Evolutionary conservation across 129 eudicot genomes (phyloP).

Genomic region (Calendula officinalis): DNA sequence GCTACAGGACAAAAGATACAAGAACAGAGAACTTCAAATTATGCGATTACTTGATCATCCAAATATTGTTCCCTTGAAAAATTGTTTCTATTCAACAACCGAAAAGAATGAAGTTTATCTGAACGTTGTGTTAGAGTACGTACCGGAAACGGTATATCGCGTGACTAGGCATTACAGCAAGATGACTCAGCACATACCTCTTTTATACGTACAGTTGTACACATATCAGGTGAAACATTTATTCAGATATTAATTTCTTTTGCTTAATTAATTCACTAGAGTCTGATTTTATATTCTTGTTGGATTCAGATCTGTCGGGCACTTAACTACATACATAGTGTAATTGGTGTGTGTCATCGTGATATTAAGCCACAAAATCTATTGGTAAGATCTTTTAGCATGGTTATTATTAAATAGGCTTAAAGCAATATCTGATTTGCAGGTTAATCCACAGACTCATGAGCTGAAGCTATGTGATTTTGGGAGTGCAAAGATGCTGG

Average conservation of each 20-base stretch:
- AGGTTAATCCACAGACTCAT: constrained; percentile 97
- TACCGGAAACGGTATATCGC: constrained; percentile 39
- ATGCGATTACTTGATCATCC: constrained; percentile 41
- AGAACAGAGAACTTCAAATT: constrained; percentile 37
- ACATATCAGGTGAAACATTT: constrained; percentile 32
- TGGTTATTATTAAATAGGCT: neutral
- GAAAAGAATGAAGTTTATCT: constrained; percentile 39
- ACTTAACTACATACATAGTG: constrained; percentile 80
- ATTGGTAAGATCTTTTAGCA: constrained; percentile 48
- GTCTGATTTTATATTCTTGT: neutral
- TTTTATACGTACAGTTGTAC: constrained; percentile 38
- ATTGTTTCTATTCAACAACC: constrained; percentile 41
- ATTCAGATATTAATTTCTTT: neutral
- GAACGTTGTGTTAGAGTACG: constrained; percentile 33
- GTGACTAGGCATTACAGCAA: constrained; percentile 34
- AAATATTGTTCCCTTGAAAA: constrained; percentile 33
- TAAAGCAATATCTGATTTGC: constrained; percentile 15
- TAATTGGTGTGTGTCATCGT: constrained; percentile 93
- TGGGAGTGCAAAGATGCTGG: constrained; percentile 97
- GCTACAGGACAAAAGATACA: constrained; percentile 38
- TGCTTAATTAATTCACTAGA: neutral
- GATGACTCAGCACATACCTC: constrained; percentile 40
- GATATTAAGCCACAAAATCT: constrained; percentile 96
- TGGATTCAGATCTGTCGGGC: constrained; percentile 77
- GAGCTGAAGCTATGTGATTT: constrained; percentile 93